Evolutionary conservation across 78 protist genomes (phyloP), one percentile per base, ranked within the genome.

Genomic region (Mastigamoeba balamuthi): DNA sequence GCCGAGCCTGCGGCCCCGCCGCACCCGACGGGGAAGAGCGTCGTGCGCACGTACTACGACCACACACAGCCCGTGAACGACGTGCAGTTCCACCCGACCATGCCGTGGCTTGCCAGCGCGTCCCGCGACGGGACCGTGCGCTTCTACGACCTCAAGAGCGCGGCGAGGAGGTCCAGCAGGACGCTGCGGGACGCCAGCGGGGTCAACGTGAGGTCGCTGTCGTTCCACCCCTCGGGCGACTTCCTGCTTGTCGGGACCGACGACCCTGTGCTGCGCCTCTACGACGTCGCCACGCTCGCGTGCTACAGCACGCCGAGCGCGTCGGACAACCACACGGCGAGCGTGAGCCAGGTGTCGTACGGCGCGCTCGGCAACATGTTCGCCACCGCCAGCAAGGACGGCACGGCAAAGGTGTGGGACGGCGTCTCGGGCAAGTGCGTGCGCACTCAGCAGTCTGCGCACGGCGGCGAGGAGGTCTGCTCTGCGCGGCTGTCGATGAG

Each of bases 191-290:
- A 17, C 9, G 10, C 38, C 4, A 5, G 64, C 66, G 69, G 73
- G 39, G 66, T 75, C 42, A 70, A 81, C 10, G 82, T 86, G 9
- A 7, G 91, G 38, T 52, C 81, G 17, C 68, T 86, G 35, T 66
- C 82, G 17, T 80, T 86, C 68, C 91, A 86, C 58, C 91, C 91
- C 27, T 76, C 84, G 37, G 91, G 87, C 41, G 91, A 82, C 36
- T 77, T 76, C 84, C 23, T 86, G 6, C 53, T 86, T 43, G 87
- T 74, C 4, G 91, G 91, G 8, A 82, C 91, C 25, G 80, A 82
- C 4, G 84, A 86, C 27, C 78, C 73, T n/a, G 81, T 81, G 80
- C 68, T 86, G 35, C 38, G 91, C 36, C 69, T 86, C 4, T 86
- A 86, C 76, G 85, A 86, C 58, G 82, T 86, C 10, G 66, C 72